Evolutionary conservation across 106 monocot genomes (phyloP).

Genomic region (Narthecium ossifragum): DNA sequence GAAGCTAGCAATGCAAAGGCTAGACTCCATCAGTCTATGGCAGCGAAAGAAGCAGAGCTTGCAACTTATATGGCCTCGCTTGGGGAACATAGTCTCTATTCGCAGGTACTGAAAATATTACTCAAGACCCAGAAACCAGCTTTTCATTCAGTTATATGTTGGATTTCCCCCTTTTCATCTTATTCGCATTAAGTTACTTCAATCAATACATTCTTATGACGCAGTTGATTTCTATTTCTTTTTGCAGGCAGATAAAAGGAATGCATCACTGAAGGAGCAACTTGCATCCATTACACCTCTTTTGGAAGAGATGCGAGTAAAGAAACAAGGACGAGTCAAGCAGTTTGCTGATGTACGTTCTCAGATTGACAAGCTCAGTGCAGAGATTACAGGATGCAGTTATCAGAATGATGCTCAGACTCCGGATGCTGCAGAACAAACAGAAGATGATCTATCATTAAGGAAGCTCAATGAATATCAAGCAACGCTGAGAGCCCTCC

Average conservation of each 20-base stretch:
- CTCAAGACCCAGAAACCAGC: too few species aligned
- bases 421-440: slow-evolving; percentile 27
- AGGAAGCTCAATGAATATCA: slow-evolving; percentile 68
- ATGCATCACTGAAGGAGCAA: slow-evolving; percentile 62
- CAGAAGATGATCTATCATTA: slow-evolving; percentile 79
- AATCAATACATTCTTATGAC: too few species aligned
- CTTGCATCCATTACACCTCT: slow-evolving; percentile 46
- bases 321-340: slow-evolving; percentile 61
- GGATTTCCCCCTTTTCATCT: too few species aligned
- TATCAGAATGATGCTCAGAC: slow-evolving; percentile 8
- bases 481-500: slow-evolving; percentile 51
- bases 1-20: slow-evolving; percentile 54
- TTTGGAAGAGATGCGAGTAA: slow-evolving; percentile 55
- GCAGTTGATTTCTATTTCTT: background rate
- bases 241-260: slow-evolving; percentile 45
- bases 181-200: too few species aligned
- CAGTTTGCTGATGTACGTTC: slow-evolving; percentile 54
- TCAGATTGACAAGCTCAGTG: slow-evolving; percentile 64
- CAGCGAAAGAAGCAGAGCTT: slow-evolving; percentile 84
- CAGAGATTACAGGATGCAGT: slow-evolving; percentile 47
- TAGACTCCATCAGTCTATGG: slow-evolving; percentile 54
- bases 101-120: slow-evolving; percentile 63
- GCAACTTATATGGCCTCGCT: slow-evolving; percentile 60
- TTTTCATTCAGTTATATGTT: slow-evolving; percentile 7
- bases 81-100: slow-evolving; percentile 51